Conservation (phyloP, 2,329 filamentous ascomycete species). For the Chaetothyriales sp. region DNA sequence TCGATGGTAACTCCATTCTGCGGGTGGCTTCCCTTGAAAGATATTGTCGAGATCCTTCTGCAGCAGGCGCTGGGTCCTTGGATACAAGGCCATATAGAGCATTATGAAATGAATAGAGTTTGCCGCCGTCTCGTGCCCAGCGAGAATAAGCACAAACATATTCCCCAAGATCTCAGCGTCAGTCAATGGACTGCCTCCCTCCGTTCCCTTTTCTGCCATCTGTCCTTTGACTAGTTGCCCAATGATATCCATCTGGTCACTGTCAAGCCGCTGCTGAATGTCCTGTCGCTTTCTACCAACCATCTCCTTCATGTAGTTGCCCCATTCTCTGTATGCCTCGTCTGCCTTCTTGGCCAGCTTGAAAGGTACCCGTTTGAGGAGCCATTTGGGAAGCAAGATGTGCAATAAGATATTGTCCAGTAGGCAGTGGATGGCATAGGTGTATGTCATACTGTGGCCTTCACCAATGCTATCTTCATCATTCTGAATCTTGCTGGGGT, state of each 20-base stretch:
- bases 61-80: conserved; percentile 48
- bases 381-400: conserved; percentile 45
- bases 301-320: conserved; percentile 56
- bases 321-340: conserved; percentile 48
- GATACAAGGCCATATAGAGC: conserved; percentile 53
- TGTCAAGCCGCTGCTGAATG: conserved; percentile 24
- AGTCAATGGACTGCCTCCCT: conserved; percentile 11
- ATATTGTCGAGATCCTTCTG: conserved; percentile 57
- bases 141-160: conserved; percentile 45
- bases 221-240: conserved; percentile 37
- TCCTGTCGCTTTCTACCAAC: conserved; percentile 47
- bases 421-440: conserved; percentile 46
- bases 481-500: conserved; percentile 22
- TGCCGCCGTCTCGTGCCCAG: conserved; percentile 70
- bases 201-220: conserved; percentile 16
- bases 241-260: conserved; percentile 43
- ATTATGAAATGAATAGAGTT: conserved; percentile 61
- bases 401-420: conserved; percentile 52
- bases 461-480: conserved; percentile 18
- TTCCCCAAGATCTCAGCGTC: conserved; percentile 17
- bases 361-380: conserved; percentile 40
- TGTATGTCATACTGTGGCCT: conserved; percentile 53
- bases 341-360: conserved; percentile 39
- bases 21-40: conserved; percentile 32
- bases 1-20: conserved; percentile 56